Evolutionary conservation across 306 rosid genomes (phyloP).

Genomic region (Echinosophora koreensis): DNA sequence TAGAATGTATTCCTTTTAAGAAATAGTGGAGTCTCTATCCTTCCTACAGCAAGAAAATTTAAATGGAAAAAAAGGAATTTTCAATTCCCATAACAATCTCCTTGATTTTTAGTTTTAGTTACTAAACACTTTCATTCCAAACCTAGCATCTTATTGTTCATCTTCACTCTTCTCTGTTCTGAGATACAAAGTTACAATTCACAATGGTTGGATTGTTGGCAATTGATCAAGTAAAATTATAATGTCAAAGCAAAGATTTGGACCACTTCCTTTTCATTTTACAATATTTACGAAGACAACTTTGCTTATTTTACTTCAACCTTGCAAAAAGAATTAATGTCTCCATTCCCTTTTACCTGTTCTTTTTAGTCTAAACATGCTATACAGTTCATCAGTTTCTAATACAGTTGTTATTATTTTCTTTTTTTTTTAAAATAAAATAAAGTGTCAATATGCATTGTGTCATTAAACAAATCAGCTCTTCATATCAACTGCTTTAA

Average conservation of each 20-base stretch:
- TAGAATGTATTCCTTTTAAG: background rate
- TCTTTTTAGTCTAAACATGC: background rate
- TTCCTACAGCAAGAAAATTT: slow-evolving; percentile 3
- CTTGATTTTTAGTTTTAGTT: background rate
- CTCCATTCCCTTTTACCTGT: background rate
- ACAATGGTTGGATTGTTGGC: background rate
- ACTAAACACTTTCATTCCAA: slow-evolving; percentile 2
- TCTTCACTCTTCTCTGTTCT: slow-evolving; percentile 11
- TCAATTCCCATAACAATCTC: slow-evolving; percentile 9
- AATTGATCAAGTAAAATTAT: slow-evolving; percentile 9
- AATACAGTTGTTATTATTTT: background rate
- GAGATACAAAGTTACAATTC: background rate
- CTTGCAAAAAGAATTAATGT: background rate
- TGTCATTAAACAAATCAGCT: background rate
- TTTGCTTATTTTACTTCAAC: background rate
- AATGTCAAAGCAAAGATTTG: background rate
- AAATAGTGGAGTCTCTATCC: background rate
- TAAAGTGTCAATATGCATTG: background rate
- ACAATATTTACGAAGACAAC: background rate
- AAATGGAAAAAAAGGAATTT: background rate
- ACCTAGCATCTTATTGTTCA: slow-evolving; percentile 4
- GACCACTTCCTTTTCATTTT: slow-evolving; percentile 8
- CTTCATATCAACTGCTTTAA: background rate
- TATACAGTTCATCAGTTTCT: background rate
- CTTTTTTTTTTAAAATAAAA: background rate